Evolutionary conservation across 2,329 filamentous ascomycete genomes (phyloP).

Genomic region (Shiraia sp.): DNA sequence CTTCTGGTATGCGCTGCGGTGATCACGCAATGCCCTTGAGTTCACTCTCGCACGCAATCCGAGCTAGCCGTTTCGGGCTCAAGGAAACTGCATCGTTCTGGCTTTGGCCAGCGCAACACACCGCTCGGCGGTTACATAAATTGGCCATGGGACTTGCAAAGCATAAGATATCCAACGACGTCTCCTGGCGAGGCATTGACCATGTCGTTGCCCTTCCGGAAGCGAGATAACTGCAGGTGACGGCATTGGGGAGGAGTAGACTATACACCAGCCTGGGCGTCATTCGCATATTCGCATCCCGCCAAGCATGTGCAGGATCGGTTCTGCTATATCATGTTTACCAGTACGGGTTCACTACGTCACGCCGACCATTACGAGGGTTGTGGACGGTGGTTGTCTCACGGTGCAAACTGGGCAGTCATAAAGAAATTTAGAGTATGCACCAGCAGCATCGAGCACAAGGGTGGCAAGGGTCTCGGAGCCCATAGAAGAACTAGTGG

Average conservation of each 20-base stretch:
- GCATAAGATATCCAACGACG: neutral
- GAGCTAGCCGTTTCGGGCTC: conserved; percentile 5
- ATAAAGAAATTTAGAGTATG: no score
- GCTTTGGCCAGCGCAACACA: conserved; percentile 1
- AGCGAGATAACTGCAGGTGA: neutral
- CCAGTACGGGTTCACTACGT: neutral
- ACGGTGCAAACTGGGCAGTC: no score
- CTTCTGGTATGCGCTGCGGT: conserved; percentile 1
- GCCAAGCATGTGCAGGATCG: no score
- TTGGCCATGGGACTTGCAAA: neutral
- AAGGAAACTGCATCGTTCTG: conserved; percentile 4
- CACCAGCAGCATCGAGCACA: no score
- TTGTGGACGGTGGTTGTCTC: no score
- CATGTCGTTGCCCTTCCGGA: no score
- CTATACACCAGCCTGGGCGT: no score
- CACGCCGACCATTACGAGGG: no score
- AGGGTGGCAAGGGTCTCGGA: no score
- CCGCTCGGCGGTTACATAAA: conserved; percentile 6
- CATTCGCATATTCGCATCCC: no score
- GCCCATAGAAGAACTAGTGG: conserved; percentile 10
- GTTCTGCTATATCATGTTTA: neutral
- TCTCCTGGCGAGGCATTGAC: neutral
- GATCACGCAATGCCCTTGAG: conserved; percentile 2
- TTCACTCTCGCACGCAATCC: conserved; percentile 11
- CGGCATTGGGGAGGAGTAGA: neutral